Conservation (phyloP, 306 rosid genomes). For the Citrullus mucosospermus region DNA sequence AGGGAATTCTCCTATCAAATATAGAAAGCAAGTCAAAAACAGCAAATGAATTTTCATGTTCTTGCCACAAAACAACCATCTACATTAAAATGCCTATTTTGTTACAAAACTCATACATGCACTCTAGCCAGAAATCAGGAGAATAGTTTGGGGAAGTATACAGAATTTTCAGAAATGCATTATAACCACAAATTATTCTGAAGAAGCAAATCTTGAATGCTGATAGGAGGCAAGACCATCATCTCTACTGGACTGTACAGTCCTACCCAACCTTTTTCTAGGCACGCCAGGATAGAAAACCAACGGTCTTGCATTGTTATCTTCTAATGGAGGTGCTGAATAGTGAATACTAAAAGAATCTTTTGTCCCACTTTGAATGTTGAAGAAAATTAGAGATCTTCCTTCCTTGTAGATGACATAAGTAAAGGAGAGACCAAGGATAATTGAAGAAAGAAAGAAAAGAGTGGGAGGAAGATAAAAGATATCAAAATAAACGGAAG, state of each 20-base stretch:
- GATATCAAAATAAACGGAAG: background rate
- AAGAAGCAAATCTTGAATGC: background rate
- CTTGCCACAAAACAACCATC: background rate
- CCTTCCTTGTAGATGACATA: background rate
- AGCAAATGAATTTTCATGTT: background rate
- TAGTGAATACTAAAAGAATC: background rate
- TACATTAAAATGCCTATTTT: background rate
- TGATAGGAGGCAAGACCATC: background rate
- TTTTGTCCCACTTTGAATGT: background rate
- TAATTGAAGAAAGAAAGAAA: background rate
- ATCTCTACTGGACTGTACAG: background rate
- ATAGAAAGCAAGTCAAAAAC: background rate
- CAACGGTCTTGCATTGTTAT: background rate
- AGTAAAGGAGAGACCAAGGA: background rate
- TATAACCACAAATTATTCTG: background rate
- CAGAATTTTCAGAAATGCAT: background rate
- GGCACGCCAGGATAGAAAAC: background rate
- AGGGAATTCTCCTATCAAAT: conserved; percentile 50
- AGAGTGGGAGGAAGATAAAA: background rate
- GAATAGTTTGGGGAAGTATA: background rate
- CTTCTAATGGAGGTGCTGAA: background rate
- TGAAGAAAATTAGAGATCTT: background rate
- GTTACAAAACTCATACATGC: background rate
- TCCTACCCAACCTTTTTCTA: background rate
- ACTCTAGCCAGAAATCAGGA: background rate